Evolutionary conservation across 306 rosid species (phyloP).

Genomic region (Psophocarpus tetragonolobus): DNA sequence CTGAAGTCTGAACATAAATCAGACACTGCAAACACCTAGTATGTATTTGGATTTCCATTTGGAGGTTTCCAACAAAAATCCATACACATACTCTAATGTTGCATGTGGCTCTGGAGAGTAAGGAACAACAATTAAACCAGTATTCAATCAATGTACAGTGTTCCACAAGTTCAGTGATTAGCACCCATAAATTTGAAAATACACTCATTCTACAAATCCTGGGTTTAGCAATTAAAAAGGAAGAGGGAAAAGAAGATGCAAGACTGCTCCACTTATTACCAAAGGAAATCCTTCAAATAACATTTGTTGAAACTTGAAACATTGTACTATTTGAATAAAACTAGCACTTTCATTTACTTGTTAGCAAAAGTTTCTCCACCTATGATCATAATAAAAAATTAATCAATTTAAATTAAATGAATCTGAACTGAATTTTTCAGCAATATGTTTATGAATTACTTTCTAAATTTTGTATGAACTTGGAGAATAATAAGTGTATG

Average conservation of each 20-base stretch:
- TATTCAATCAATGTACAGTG: not conserved
- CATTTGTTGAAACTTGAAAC: not conserved
- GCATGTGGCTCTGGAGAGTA: not conserved
- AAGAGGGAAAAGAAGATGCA: slow-evolving; percentile 10
- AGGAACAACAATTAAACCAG: slow-evolving; percentile 1
- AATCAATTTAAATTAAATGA: not conserved
- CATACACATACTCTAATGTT: not conserved
- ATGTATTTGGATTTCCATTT: not conserved
- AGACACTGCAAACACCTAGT: not conserved
- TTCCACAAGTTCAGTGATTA: slow-evolving; percentile 15
- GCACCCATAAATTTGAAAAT: slow-evolving; percentile 10
- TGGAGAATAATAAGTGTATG: slow-evolving; percentile 1
- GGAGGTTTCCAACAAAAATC: not conserved
- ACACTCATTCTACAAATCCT: not conserved
- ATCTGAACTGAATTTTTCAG: not conserved
- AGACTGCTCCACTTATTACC: not conserved
- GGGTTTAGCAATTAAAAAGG: slow-evolving; percentile 3
- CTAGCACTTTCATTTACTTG: not conserved
- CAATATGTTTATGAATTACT: not conserved
- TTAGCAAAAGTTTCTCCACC: not conserved
- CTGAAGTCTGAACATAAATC: not conserved
- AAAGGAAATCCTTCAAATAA: not conserved
- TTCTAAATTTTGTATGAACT: not conserved
- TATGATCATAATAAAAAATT: not conserved
- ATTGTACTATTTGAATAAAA: slow-evolving; percentile 9